These are phyloP conservation scores for Phaeodactylum tricornutum DNA, from an alignment of 108 stramenopile species.

Conservation along the genomic window DNA sequence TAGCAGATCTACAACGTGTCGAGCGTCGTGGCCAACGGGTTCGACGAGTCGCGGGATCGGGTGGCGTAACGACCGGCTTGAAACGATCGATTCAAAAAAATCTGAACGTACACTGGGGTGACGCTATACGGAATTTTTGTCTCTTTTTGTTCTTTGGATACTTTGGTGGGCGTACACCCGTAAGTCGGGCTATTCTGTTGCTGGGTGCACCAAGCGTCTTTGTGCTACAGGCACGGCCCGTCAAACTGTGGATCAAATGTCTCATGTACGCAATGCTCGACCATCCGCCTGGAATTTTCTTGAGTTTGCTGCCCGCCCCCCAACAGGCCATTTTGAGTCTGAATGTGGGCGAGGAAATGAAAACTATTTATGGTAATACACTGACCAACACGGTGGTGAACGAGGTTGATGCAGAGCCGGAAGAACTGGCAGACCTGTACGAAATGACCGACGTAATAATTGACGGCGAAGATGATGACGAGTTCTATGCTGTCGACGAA, in stretches of 20 bases:
- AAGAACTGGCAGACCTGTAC: too few relatives aligned
- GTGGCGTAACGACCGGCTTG: constrained; percentile 46
- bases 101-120: constrained; percentile 57
- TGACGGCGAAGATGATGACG: too few relatives aligned
- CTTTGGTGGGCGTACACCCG: constrained; percentile 65
- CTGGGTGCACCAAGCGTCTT: constrained; percentile 66
- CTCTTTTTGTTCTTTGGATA: constrained; percentile 78
- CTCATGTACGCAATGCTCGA: constrained; percentile 55
- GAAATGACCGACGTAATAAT: too few relatives aligned
- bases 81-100: constrained; percentile 46
- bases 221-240: constrained; percentile 65
- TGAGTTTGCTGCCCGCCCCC: constrained; percentile 72
- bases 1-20: neutral
- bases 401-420: too few relatives aligned
- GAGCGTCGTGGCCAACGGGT: constrained; percentile 7
- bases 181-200: constrained; percentile 45
- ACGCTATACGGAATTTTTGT: constrained; percentile 62
- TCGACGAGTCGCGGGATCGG: constrained; percentile 17
- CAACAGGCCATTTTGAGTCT: constrained; percentile 70
- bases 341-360: neutral
- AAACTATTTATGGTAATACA: neutral
- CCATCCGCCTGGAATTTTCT: constrained; percentile 58
- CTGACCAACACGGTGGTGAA: neutral
- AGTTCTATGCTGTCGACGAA: too few relatives aligned
- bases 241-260: constrained; percentile 65